Evolutionary conservation across 1,284 basidiomycete species (phyloP).

Genomic region (Puccinia novopanici): DNA sequence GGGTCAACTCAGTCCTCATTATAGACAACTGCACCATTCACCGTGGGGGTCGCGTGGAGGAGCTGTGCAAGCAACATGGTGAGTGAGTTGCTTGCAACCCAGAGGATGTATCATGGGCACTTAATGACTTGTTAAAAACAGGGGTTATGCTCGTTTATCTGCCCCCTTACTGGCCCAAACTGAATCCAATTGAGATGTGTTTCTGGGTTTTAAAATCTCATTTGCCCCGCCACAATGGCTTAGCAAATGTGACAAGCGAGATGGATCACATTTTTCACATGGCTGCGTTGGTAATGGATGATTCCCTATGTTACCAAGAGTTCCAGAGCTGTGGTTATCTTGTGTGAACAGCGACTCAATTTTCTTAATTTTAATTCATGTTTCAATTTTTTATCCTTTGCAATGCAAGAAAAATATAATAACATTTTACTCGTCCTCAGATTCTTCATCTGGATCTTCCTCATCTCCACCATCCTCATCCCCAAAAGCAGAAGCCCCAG

Average conservation of each 20-base stretch:
- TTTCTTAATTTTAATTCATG: too few species aligned
- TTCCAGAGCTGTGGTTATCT: conserved; percentile 21
- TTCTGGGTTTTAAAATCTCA: conserved; percentile 14
- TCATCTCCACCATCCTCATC: too few species aligned
- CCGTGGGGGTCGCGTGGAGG: not conserved
- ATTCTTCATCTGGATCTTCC: too few species aligned
- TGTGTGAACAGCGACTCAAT: not conserved
- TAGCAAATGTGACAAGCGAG: not conserved
- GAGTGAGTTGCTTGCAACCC: too few species aligned
- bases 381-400: too few species aligned
- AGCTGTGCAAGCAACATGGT: not conserved
- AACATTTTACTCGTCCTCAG: too few species aligned
- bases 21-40: conserved; percentile 15
- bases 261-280: not conserved
- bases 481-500: too few species aligned
- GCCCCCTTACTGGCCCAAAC: conserved; percentile 19
- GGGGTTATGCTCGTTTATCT: conserved; percentile 7
- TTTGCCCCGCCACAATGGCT: not conserved
- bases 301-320: not conserved
- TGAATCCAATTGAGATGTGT: conserved; percentile 34
- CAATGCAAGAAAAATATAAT: too few species aligned
- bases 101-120: too few species aligned
- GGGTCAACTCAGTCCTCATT: conserved; percentile 16
- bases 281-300: not conserved
- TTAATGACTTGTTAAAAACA: too few species aligned